Evolutionary conservation across 1,139 yeast species (phyloP).

Genomic region (Candida albicans): DNA sequence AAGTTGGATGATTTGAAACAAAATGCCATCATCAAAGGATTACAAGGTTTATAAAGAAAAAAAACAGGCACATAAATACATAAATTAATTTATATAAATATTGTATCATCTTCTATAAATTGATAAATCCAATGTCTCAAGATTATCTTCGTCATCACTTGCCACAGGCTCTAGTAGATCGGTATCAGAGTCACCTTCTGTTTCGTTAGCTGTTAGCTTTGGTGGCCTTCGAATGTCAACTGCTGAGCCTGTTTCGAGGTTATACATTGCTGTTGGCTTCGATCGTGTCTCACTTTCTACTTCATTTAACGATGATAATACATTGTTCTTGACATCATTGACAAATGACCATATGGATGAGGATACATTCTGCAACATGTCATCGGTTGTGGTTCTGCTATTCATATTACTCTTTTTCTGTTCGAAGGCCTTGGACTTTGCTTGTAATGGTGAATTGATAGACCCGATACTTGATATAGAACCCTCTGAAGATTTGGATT

Average conservation of each 20-base stretch:
- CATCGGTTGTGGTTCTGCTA: constrained; percentile 21
- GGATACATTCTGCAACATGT: constrained; percentile 44
- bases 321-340: constrained; percentile 42
- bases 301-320: constrained; percentile 37
- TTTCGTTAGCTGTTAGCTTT: neutral
- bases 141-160: constrained; percentile 17
- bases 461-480: constrained; percentile 29
- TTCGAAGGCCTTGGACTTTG: constrained; percentile 18
- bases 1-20: constrained; percentile 46
- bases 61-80: neutral
- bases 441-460: constrained; percentile 25
- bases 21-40: constrained; percentile 50
- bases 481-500: constrained; percentile 26
- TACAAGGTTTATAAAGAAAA: constrained; percentile 28
- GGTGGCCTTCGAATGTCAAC: constrained; percentile 11
- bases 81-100: neutral
- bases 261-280: constrained; percentile 19
- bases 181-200: constrained; percentile 10
- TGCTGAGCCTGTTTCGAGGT: constrained; percentile 31
- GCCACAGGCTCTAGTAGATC: constrained; percentile 11
- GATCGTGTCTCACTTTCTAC: constrained; percentile 16
- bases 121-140: constrained; percentile 27
- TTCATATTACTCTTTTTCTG: neutral
- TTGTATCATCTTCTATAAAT: constrained; percentile 20
- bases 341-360: constrained; percentile 49